A percentile compares a stretch with the other conserved stretches of the same genome.
Evolutionary conservation across 805 yeast genomes (phyloP).

Genomic region (Saccharomycopsis sp.): DNA sequence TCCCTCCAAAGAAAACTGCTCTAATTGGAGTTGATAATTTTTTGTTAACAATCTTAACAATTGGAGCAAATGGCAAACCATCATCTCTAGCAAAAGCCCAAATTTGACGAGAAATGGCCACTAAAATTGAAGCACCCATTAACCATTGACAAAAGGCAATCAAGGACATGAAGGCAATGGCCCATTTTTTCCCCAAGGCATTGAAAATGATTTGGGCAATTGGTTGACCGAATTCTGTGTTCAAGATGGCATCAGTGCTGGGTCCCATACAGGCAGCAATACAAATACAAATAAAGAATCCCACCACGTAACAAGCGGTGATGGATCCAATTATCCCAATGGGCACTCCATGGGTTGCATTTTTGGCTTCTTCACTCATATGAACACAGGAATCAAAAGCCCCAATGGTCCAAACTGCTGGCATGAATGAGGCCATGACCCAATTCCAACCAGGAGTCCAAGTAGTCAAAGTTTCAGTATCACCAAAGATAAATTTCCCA

Average conservation of each 20-base stretch:
- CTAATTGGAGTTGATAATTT: constrained; percentile 54
- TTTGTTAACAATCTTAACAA: constrained; percentile 47
- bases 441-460: constrained; percentile 54
- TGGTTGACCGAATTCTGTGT: constrained; percentile 44
- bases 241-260: constrained; percentile 32
- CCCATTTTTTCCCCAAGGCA: constrained; percentile 54
- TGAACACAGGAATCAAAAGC: constrained; percentile 66
- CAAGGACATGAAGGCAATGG: constrained; percentile 50
- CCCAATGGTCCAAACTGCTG: constrained; percentile 68
- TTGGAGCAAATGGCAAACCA: constrained; percentile 52
- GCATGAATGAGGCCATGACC: constrained; percentile 41
- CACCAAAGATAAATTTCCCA: constrained; percentile 46
- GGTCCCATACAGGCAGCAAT: constrained; percentile 43
- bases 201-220: constrained; percentile 57
- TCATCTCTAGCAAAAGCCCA: constrained; percentile 73
- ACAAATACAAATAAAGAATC: constrained; percentile 45
- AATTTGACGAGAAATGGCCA: constrained; percentile 56
- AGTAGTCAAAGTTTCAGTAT: constrained; percentile 37
- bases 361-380: constrained; percentile 60
- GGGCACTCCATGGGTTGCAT: constrained; percentile 55
- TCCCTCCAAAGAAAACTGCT: constrained; percentile 40
- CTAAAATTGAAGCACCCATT: constrained; percentile 52
- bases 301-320: constrained; percentile 43
- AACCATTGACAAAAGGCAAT: constrained; percentile 51
- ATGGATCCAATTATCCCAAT: constrained; percentile 54